A percentile compares a stretch with the other conserved stretches of the same genome.
These are phyloP conservation scores for Dipodascus albidus DNA, from an alignment of 805 yeast genomes.

Conservation along the genomic window DNA sequence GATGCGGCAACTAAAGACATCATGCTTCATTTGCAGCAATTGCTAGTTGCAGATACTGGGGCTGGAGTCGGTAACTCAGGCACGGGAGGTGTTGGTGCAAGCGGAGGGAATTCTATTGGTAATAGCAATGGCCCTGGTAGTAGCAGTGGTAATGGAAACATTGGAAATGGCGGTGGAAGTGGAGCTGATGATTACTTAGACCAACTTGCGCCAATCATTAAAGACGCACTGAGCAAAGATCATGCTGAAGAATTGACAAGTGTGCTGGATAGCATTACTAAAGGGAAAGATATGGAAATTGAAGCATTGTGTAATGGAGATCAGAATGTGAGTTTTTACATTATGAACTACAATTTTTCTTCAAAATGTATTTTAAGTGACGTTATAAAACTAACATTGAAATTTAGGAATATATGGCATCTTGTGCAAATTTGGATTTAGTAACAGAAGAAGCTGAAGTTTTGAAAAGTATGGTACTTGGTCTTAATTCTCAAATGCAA, in stretches of 20 bases:
- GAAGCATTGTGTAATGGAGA: conserved; percentile 50
- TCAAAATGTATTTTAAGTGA: conserved; percentile 50
- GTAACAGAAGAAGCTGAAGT: background rate
- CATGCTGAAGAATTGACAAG: conserved; percentile 45
- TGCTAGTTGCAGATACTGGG: conserved; percentile 5
- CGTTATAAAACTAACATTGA: conserved; percentile 28
- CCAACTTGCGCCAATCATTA: conserved; percentile 66
- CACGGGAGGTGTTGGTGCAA: too few relatives aligned
- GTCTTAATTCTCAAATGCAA: background rate
- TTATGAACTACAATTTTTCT: too few relatives aligned
- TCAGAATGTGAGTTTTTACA: conserved; percentile 37
- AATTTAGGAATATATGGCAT: conserved; percentile 1
- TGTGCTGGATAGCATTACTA: conserved; percentile 44
- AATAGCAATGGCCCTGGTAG: too few relatives aligned
- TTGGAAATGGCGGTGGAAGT: conserved; percentile 3
- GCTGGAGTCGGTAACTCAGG: too few relatives aligned
- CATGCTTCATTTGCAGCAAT: conserved; percentile 15
- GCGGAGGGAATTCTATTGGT: too few relatives aligned
- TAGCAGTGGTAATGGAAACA: background rate
- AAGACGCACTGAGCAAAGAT: conserved; percentile 44
- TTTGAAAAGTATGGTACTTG: background rate
- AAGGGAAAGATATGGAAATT: conserved; percentile 50
- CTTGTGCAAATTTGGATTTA: background rate
- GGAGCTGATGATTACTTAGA: conserved; percentile 58
- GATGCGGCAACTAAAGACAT: conserved; percentile 11